Percentiles rank a stretch among this genome's conserved stretches.
Evolutionary conservation across 1,139 yeast genomes (phyloP).

Genomic region (Blastobotrys malaysiensis): DNA sequence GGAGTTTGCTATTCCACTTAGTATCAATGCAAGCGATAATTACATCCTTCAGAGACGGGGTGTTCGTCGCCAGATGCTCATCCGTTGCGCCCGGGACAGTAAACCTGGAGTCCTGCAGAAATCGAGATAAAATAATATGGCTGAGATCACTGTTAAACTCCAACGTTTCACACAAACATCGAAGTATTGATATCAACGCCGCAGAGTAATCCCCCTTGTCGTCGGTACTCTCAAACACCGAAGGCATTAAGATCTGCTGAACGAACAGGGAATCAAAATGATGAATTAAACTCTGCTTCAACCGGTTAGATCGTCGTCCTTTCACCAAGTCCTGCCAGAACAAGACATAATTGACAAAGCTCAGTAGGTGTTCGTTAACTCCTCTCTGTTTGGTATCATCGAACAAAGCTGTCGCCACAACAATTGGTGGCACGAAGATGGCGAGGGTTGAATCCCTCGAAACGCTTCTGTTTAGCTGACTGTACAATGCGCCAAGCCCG

Average conservation of each 20-base stretch:
- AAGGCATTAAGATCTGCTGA: conserved; percentile 28
- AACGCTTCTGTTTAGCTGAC: conserved; percentile 20
- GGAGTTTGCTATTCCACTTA: conserved; percentile 7
- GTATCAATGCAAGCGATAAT: conserved; percentile 21
- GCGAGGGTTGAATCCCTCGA: conserved; percentile 4
- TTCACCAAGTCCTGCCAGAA: conserved; percentile 32
- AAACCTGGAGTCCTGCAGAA: conserved; percentile 16
- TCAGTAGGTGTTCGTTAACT: conserved; percentile 11
- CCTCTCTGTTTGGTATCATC: neutral
- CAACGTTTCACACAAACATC: conserved; percentile 23
- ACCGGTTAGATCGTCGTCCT: conserved; percentile 18
- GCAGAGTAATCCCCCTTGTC: conserved; percentile 18
- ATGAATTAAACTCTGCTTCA: conserved; percentile 21
- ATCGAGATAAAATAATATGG: conserved; percentile 23
- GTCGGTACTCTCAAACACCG: conserved; percentile 25
- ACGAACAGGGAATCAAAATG: conserved; percentile 29
- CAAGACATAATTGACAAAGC: conserved; percentile 25
- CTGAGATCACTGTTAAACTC: conserved; percentile 26
- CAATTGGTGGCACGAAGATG: conserved; percentile 12
- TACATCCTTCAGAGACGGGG: conserved; percentile 22
- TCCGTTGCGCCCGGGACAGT: neutral
- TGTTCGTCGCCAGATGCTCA: conserved; percentile 13
- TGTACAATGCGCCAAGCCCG: conserved; percentile 31
- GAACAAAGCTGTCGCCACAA: conserved; percentile 4
- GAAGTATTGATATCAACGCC: conserved; percentile 16